phyloP scores from a whole-genome alignment of 2,329 filamentous ascomycete genomes.

The Tolypocladium cylindrosporum region DNA sequence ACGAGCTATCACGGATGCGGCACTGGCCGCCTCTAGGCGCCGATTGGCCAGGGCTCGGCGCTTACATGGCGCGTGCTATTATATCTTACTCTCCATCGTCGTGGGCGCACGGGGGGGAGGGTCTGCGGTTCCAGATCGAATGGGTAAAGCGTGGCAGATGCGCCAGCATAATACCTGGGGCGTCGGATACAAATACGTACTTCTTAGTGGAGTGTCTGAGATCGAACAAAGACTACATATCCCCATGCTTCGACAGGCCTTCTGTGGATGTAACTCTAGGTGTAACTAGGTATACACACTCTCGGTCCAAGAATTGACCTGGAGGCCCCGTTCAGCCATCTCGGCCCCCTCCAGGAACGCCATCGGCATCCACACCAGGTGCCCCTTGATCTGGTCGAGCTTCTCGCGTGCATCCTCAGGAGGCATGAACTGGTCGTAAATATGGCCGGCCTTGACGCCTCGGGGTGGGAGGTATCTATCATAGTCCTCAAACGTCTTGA shows the following conservation, averaged over 20 bases:
- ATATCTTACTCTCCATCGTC: background rate
- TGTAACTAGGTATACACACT: slow-evolving; percentile 57
- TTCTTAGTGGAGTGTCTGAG: background rate
- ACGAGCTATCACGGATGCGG: background rate
- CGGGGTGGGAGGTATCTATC: slow-evolving; percentile 63
- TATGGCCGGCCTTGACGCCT: slow-evolving; percentile 70
- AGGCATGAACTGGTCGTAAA: slow-evolving; percentile 72
- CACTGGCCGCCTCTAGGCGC: background rate
- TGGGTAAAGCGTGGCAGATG: background rate
- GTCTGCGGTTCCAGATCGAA: background rate
- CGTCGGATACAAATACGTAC: background rate
- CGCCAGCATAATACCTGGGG: background rate
- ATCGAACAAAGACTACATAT: background rate
- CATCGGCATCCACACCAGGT: slow-evolving; percentile 93
- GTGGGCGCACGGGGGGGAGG: too few relatives aligned
- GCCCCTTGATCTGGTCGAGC: slow-evolving; percentile 71
- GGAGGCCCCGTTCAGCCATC: slow-evolving; percentile 83
- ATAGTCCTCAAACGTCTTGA: slow-evolving; percentile 86
- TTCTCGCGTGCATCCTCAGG: slow-evolving; percentile 63
- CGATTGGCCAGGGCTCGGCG: background rate
- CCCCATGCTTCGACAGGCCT: background rate
- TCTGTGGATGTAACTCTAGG: slow-evolving; percentile 21
- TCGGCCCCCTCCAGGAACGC: slow-evolving; percentile 73
- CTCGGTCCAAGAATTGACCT: slow-evolving; percentile 80
- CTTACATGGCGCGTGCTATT: background rate